phyloP scores from a whole-genome alignment of 1,139 yeast genomes.

The Diutina rugosa region DNA sequence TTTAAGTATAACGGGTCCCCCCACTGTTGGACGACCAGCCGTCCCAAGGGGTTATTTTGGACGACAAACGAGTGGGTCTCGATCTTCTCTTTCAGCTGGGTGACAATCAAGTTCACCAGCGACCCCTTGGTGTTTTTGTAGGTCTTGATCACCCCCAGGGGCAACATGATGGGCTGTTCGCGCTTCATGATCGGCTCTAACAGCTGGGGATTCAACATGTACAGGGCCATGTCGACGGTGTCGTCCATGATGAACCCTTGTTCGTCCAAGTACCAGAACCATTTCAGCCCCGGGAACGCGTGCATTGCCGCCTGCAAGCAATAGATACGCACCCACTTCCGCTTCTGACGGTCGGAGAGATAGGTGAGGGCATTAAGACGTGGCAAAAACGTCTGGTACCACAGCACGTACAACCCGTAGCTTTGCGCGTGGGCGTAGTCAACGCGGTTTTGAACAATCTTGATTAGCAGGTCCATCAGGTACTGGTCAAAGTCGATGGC shows the following conservation, averaged over 20 bases:
- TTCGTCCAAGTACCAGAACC: constrained; percentile 78
- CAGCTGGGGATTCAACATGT: constrained; percentile 42
- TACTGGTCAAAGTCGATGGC: constrained; percentile 65
- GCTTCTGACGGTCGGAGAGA: constrained; percentile 19
- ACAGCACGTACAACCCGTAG: constrained; percentile 71
- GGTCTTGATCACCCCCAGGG: constrained; percentile 57
- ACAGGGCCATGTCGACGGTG: constrained; percentile 41
- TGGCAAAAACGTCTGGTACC: constrained; percentile 72
- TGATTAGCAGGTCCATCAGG: constrained; percentile 44
- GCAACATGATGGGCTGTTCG: constrained; percentile 59
- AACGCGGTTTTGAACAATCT: constrained; percentile 66
- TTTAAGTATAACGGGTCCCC: constrained; percentile 53
- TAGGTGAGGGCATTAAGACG: constrained; percentile 29
- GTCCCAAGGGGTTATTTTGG: constrained; percentile 50
- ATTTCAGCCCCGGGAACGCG: constrained; percentile 74
- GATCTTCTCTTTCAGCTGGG: constrained; percentile 50
- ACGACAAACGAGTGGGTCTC: constrained; percentile 61
- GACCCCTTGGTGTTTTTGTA: constrained; percentile 46
- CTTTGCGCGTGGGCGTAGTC: constrained; percentile 65
- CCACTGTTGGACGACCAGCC: constrained; percentile 66
- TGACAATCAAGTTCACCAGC: constrained; percentile 42
- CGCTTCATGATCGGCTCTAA: constrained; percentile 46
- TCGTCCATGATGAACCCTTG: constrained; percentile 60
- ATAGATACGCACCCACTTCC: constrained; percentile 49
- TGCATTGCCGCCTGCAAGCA: constrained; percentile 70